These are phyloP conservation scores for Vigna radiata DNA, from an alignment of 306 rosid genomes.

Conservation along the genomic window DNA sequence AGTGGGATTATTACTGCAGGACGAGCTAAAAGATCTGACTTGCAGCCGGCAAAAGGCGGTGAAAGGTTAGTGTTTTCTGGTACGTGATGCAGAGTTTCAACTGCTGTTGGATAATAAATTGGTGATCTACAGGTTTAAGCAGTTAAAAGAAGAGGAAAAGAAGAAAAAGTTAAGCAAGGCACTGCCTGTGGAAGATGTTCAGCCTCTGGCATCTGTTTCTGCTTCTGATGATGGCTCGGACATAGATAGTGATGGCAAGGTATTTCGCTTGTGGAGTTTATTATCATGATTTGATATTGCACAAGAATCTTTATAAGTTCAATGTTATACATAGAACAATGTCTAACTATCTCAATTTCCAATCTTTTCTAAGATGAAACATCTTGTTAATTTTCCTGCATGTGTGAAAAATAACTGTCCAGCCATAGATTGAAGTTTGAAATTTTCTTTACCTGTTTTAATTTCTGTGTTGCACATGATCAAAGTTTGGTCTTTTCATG, in stretches of 20 bases:
- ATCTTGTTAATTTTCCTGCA: constrained; percentile 8
- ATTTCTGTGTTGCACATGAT: neutral
- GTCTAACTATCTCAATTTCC: constrained; percentile 28
- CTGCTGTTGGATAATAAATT: constrained; percentile 32
- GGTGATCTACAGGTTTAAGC: constrained; percentile 67
- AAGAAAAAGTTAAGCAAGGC: constrained; percentile 64
- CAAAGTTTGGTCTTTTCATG: constrained; percentile 19
- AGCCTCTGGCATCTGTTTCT: constrained; percentile 60
- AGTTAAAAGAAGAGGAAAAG: constrained; percentile 74
- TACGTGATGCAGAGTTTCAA: constrained; percentile 29
- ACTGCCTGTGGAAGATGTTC: constrained; percentile 65
- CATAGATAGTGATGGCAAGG: constrained; percentile 66
- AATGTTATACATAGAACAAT: constrained; percentile 1
- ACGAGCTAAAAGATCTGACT: constrained; percentile 84
- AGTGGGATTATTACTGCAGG: constrained; percentile 97
- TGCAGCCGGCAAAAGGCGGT: constrained; percentile 66
- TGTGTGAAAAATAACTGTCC: constrained; percentile 19
- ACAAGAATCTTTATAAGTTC: constrained; percentile 16
- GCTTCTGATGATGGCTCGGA: constrained; percentile 66
- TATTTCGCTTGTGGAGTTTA: constrained; percentile 43
- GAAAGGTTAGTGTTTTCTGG: constrained; percentile 71
- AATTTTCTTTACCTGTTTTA: constrained; percentile 7
- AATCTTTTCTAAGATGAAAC: constrained; percentile 32
- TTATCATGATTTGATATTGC: constrained; percentile 16
- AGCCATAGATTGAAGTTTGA: constrained; percentile 29